phyloP scores from a whole-genome alignment of 2,329 filamentous ascomycete species.

The Fusarium annulatum region DNA sequence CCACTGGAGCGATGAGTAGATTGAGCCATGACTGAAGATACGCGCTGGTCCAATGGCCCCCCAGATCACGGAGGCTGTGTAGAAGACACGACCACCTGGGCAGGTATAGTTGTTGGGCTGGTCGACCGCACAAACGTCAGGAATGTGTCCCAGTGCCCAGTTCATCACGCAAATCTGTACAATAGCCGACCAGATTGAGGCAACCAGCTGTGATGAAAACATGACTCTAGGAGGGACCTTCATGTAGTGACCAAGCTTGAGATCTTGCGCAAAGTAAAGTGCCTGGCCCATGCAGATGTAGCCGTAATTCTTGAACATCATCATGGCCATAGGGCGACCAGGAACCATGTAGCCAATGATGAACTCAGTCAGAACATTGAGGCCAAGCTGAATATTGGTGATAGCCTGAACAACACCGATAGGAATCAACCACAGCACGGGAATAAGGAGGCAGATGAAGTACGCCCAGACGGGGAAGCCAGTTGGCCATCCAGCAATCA shows the following conservation, averaged over 20 bases:
- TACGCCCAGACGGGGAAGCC: slow-evolving; percentile 69
- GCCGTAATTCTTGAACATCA: slow-evolving; percentile 82
- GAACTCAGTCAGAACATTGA: slow-evolving; percentile 80
- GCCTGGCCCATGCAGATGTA: slow-evolving; percentile 76
- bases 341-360: slow-evolving; percentile 79
- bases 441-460: slow-evolving; percentile 66
- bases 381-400: slow-evolving; percentile 71
- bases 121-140: slow-evolving; percentile 66
- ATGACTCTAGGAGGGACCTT: slow-evolving; percentile 70
- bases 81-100: slow-evolving; percentile 67
- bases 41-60: slow-evolving; percentile 77
- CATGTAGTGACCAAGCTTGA: slow-evolving; percentile 78
- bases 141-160: slow-evolving; percentile 72
- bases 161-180: slow-evolving; percentile 74
- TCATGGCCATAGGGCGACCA: slow-evolving; percentile 76
- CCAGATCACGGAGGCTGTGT: slow-evolving; percentile 78
- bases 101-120: slow-evolving; percentile 69
- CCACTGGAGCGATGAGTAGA: slow-evolving; percentile 74
- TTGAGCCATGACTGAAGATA: slow-evolving; percentile 72
- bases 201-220: slow-evolving; percentile 69
- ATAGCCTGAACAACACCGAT: slow-evolving; percentile 71
- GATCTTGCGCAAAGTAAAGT: slow-evolving; percentile 72
- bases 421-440: slow-evolving; percentile 68
- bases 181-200: slow-evolving; percentile 70
- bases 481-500: slow-evolving; percentile 66